These are phyloP conservation scores for Exophiala aquamarina DNA, from an alignment of 2,329 filamentous ascomycete species.

Conservation along the genomic window DNA sequence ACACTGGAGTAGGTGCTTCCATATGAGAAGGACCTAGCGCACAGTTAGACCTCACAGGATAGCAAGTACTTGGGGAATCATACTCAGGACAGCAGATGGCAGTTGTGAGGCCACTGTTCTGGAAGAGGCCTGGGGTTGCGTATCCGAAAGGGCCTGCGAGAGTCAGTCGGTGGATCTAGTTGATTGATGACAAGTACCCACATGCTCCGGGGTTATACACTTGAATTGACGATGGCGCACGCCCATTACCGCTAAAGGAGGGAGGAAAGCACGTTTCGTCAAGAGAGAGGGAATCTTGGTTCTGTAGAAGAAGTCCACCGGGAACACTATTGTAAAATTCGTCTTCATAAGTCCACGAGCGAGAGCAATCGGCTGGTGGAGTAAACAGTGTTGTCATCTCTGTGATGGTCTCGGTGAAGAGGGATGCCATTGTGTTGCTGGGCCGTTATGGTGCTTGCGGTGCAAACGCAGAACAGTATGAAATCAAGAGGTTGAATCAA, in stretches of 20 bases:
- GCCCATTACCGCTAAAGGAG: conserved; percentile 20
- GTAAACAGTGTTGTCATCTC: conserved; percentile 26
- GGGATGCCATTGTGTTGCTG: neutral
- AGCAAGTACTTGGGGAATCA: neutral
- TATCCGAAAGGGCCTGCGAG: conserved; percentile 25
- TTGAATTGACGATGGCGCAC: conserved; percentile 10
- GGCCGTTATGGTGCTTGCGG: no score
- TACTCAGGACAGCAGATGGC: conserved; percentile 31
- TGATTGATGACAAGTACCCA: no score
- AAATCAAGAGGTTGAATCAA: no score
- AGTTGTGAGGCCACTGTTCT: conserved; percentile 25
- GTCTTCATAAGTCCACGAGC: conserved; percentile 28
- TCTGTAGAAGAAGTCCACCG: conserved; percentile 27
- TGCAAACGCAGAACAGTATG: no score
- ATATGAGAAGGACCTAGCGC: conserved; percentile 1
- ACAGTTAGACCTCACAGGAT: no score
- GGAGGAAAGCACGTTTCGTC: conserved; percentile 20
- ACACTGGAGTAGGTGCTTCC: neutral
- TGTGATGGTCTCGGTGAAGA: conserved; percentile 1
- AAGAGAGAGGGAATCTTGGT: conserved; percentile 9
- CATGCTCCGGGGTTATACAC: conserved; percentile 31
- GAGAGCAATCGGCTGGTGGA: conserved; percentile 24
- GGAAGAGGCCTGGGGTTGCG: conserved; percentile 24
- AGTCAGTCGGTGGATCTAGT: no score
- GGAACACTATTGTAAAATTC: conserved; percentile 16